Conservation (phyloP, 306 rosid genomes). For the Glycyrrhiza uralensis region DNA sequence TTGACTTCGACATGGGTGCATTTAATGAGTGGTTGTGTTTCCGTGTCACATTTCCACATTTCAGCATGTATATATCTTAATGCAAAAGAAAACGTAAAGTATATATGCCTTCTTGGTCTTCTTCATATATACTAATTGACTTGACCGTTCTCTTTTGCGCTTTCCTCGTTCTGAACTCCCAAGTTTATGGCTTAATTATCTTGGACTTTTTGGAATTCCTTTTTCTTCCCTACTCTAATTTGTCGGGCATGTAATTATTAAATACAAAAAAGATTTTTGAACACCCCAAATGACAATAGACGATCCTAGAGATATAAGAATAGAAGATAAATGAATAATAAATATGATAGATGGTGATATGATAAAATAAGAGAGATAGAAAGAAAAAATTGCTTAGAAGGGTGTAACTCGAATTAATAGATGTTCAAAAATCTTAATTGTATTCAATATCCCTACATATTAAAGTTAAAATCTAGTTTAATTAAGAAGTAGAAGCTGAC, state of each 20-base stretch:
- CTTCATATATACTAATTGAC: constrained; percentile 21
- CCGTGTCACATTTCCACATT: not conserved
- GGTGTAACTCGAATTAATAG: too few species aligned
- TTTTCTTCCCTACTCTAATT: not conserved
- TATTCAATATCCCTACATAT: not conserved
- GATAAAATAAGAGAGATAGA: too few species aligned
- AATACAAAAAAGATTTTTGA: too few species aligned
- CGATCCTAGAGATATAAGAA: too few species aligned
- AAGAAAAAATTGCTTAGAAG: too few species aligned
- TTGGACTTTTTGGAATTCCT: constrained; percentile 12
- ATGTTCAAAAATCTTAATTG: too few species aligned
- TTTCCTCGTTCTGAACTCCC: not conserved
- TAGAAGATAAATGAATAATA: too few species aligned
- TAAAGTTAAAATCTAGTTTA: not conserved
- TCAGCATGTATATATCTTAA: not conserved
- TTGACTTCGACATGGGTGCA: constrained; percentile 19
- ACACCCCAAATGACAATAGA: too few species aligned
- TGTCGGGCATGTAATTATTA: not conserved
- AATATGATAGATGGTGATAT: too few species aligned
- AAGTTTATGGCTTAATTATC: constrained; percentile 15
- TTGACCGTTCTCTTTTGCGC: constrained; percentile 14
- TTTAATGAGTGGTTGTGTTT: not conserved
- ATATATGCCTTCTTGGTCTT: not conserved
- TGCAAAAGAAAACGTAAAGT: not conserved
- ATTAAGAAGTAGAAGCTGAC: too few species aligned